Percentiles rank a stretch among this genome's conserved stretches.
Conservation (phyloP, 2,329 filamentous ascomycete species). For the Cladosporium sp. region DNA sequence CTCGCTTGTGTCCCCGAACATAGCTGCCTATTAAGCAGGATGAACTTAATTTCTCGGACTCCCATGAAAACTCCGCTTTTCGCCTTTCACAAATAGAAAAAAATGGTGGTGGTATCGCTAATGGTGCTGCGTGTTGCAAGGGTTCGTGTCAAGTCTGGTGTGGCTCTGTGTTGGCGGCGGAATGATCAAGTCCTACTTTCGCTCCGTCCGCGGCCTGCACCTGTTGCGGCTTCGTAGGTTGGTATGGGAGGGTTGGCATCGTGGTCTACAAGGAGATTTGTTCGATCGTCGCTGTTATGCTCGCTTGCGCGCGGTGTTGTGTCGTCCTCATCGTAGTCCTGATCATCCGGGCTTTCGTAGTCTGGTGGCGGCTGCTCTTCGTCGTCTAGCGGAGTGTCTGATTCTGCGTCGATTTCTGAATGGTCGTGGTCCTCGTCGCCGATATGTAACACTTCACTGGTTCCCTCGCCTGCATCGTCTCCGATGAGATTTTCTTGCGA, state of each 20-base stretch:
- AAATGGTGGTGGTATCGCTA: slow-evolving; percentile 8
- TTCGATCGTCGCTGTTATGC: slow-evolving; percentile 24
- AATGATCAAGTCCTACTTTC: slow-evolving; percentile 3
- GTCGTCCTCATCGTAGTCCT: slow-evolving; percentile 29
- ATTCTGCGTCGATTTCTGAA: background rate
- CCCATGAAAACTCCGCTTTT: background rate
- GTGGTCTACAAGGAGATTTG: slow-evolving; percentile 22
- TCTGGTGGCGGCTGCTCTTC: slow-evolving; percentile 47
- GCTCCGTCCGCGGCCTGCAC: slow-evolving; percentile 29
- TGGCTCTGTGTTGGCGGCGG: background rate
- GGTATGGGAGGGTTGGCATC: slow-evolving; percentile 67
- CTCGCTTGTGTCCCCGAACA: background rate
- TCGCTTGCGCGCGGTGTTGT: slow-evolving; percentile 32
- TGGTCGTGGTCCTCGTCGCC: background rate
- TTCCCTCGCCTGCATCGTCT: slow-evolving; percentile 31
- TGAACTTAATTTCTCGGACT: background rate
- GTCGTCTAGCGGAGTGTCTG: slow-evolving; percentile 2
- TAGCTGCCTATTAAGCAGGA: slow-evolving; percentile 8
- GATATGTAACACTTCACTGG: slow-evolving; percentile 24
- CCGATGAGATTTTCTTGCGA: slow-evolving; percentile 21
- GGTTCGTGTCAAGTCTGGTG: background rate
- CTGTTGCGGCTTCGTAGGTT: slow-evolving; percentile 75
- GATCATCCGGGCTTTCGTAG: slow-evolving; percentile 48
- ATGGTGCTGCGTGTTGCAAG: background rate
- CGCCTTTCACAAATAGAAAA: slow-evolving; percentile 5